Evolutionary conservation across 495 filamentous ascomycete genomes (phyloP), one percentile per base, ranked within the genome.

Genomic region (Apodospora peruviana): DNA sequence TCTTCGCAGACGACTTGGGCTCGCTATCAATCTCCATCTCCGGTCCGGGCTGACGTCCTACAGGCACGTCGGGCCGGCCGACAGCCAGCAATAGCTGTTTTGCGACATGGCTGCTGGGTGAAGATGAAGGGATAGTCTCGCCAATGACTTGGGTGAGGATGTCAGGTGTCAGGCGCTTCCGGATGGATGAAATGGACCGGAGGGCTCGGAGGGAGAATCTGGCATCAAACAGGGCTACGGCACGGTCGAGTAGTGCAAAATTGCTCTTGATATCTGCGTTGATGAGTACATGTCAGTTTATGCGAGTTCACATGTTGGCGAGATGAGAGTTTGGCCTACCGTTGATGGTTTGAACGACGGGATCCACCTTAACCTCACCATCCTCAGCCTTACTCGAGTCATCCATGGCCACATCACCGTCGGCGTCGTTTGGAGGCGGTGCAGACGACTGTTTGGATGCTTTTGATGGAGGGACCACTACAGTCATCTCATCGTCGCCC

Each of bases 161-260:
- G 56, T 89, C 88, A 22, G 86, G 76, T 9, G 84, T 86, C 58
- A 96, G 79, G 50, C 87, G 77, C 74, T 96, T 96, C 64, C 93
- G 88, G 67, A 97, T 83, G 48, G 89, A 90, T 34, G 93, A 95
- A 71, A 96, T 94, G 48, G 90, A 95, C 44, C 93, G 86, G 47
- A 98, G 79, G 47, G 93, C 93, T 54, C 94, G 80, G 47, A 98
- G 84, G 40, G 90, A 87, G 70, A 95, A 98, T 71, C 93, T 85
- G 43, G 90, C 81, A 73, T 98, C 93, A 64, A 97, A 98, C 58
- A 95, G 80, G 52, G 85, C 72, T 50, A 97, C 91, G 53, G 93
- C 93, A 61, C 89, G 87, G 56, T 96, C 90, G 51, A 98, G 80
- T 22, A 96, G 80, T 45, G 79, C 77, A 62, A 95, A 96, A 70